These are phyloP conservation scores for Candida stauntonica DNA, from an alignment of 805 yeast genomes.

Conservation along the genomic window DNA sequence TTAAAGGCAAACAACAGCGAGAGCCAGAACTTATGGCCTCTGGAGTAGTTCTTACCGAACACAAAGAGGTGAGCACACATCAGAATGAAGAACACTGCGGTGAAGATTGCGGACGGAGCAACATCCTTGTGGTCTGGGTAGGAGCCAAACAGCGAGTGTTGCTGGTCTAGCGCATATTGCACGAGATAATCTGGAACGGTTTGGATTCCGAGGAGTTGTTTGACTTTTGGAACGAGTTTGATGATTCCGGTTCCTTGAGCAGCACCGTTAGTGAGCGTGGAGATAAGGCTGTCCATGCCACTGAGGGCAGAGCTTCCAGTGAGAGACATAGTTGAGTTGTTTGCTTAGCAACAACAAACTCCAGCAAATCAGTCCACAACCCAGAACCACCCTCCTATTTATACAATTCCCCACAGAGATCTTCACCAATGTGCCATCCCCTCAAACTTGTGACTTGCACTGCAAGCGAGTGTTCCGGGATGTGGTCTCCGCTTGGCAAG, in stretches of 20 bases:
- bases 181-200: conserved; percentile 38
- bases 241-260: conserved; percentile 48
- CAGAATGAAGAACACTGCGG: conserved; percentile 47
- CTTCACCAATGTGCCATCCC: too few species aligned
- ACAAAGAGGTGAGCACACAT: conserved; percentile 43
- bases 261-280: conserved; percentile 34
- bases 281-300: conserved; percentile 1
- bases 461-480: too few species aligned
- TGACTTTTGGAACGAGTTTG: conserved; percentile 30
- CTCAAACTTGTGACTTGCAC: too few species aligned
- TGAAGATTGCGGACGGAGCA: conserved; percentile 57
- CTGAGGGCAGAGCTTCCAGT: too few species aligned
- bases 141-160: conserved; percentile 56
- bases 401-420: too few species aligned
- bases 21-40: conserved; percentile 60
- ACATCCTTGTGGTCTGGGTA: conserved; percentile 51
- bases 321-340: too few species aligned
- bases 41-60: conserved; percentile 41
- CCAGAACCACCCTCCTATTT: too few species aligned
- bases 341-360: too few species aligned
- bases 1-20: conserved; percentile 51
- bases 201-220: conserved; percentile 31
- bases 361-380: too few species aligned
- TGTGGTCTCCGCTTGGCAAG: too few species aligned
- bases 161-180: conserved; percentile 34